Percentiles rank a stretch among this genome's conserved stretches.
These are phyloP conservation scores for Pugionium dolabratum DNA, from an alignment of 345 rosid genomes.

Conservation along the genomic window DNA sequence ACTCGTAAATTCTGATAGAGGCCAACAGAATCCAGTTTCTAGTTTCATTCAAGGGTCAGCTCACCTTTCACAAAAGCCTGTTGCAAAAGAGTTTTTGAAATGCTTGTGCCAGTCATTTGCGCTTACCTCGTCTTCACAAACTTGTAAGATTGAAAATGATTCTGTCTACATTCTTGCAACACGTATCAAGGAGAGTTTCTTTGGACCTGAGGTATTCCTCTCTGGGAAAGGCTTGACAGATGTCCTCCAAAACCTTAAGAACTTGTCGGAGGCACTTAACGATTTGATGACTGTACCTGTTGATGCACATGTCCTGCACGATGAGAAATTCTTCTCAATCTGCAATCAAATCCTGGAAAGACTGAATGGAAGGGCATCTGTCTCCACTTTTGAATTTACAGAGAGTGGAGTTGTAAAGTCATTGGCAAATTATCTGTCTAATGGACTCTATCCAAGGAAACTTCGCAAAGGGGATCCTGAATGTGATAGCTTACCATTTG, in stretches of 20 bases:
- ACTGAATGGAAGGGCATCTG: constrained; percentile 74
- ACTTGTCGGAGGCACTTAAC: constrained; percentile 57
- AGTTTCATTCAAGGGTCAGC: constrained; percentile 45
- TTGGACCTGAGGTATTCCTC: constrained; percentile 54
- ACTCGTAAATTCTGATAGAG: constrained; percentile 56
- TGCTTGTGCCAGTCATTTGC: constrained; percentile 85
- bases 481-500: constrained; percentile 34
- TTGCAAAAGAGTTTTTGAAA: constrained; percentile 51
- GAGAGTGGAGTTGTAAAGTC: constrained; percentile 88
- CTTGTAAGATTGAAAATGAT: constrained; percentile 72
- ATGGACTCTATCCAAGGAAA: constrained; percentile 56
- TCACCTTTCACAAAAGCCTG: constrained; percentile 51
- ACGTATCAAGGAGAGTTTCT: constrained; percentile 60
- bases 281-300: constrained; percentile 48
- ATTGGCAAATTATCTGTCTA: constrained; percentile 61
- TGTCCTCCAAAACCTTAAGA: constrained; percentile 73
- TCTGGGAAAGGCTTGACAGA: constrained; percentile 76
- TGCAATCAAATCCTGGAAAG: constrained; percentile 60
- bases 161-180: constrained; percentile 65
- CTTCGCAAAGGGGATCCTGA: constrained; percentile 39
- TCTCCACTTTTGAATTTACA: constrained; percentile 88
- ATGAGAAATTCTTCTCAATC: constrained; percentile 51
- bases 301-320: constrained; percentile 44
- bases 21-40: constrained; percentile 36
- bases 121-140: constrained; percentile 46